A percentile compares a stretch with the other conserved stretches of the same genome.
Conservation (phyloP, 2,329 filamentous ascomycete genomes). For the Colletotrichum sp. region DNA sequence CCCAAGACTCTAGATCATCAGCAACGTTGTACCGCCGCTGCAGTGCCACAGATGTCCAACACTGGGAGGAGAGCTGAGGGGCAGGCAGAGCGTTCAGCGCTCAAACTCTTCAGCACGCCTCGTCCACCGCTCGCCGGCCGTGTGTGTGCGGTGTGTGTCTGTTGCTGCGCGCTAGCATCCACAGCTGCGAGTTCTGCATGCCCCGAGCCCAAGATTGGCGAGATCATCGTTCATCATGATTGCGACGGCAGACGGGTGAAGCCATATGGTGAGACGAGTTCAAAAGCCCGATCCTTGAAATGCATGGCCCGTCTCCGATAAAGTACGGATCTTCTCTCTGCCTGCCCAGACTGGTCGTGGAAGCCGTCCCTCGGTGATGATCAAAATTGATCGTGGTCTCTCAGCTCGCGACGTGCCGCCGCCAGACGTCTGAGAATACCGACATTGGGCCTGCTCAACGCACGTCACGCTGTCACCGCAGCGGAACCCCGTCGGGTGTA, state of each 20-base stretch:
- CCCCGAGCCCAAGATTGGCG: constrained; percentile 11
- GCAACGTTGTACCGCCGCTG: constrained; percentile 9
- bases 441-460: not conserved
- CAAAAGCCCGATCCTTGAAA: not conserved
- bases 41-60: not conserved
- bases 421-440: not conserved
- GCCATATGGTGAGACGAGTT: not conserved
- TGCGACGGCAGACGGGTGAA: not conserved
- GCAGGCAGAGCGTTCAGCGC: not conserved
- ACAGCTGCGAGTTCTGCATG: constrained; percentile 3
- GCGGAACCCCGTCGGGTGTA: not conserved
- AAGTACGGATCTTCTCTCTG: constrained; percentile 10
- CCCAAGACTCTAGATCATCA: constrained; percentile 9
- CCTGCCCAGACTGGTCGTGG: not conserved
- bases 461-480: not conserved
- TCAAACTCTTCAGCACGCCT: not conserved
- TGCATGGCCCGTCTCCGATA: constrained; percentile 6
- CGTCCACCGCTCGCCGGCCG: not conserved
- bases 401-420: not conserved
- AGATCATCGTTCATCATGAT: constrained; percentile 5
- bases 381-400: not conserved
- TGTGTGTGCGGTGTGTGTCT: not conserved
- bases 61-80: not conserved
- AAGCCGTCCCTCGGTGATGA: constrained; percentile 6
- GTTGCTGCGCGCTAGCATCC: not conserved